Evolutionary conservation across 108 stramenopile genomes (phyloP).

Genomic region (Skeletonema menzelii): DNA sequence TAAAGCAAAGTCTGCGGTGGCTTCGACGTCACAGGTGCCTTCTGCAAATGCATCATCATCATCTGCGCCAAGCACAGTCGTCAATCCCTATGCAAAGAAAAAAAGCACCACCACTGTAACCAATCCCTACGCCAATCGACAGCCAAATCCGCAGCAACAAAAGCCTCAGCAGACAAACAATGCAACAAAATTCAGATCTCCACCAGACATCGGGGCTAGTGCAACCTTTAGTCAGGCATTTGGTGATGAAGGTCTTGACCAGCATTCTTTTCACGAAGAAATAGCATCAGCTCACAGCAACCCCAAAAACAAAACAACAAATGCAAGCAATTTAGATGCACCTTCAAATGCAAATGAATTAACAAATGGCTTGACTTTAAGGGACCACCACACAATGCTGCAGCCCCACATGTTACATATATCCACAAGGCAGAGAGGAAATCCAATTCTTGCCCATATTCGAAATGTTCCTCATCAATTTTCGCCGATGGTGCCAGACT

Average conservation of each 20-base stretch:
- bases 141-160: constrained; percentile 3
- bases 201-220: constrained; percentile 11
- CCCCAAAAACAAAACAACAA: constrained; percentile 2
- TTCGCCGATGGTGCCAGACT: constrained; percentile 77
- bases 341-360: constrained; percentile 3
- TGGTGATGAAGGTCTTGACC: constrained; percentile 39
- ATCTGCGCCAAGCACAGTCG: neutral
- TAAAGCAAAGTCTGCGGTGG: neutral
- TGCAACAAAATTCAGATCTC: neutral
- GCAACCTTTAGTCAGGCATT: constrained; percentile 69
- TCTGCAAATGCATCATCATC: neutral
- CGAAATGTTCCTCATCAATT: constrained; percentile 78
- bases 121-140: neutral
- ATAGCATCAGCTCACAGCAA: constrained; percentile 4
- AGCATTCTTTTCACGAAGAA: constrained; percentile 39
- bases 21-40: neutral
- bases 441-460: constrained; percentile 64
- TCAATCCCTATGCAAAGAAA: constrained; percentile 43
- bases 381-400: constrained; percentile 58
- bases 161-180: neutral
- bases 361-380: constrained; percentile 20
- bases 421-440: constrained; percentile 78
- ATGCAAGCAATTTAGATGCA: constrained; percentile 1
- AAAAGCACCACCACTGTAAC: constrained; percentile 8
- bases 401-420: constrained; percentile 74